Evolutionary conservation across 2,329 filamentous ascomycete genomes (phyloP), one percentile per base, ranked within the genome.

Genomic region (Rugonectria rugulosa): DNA sequence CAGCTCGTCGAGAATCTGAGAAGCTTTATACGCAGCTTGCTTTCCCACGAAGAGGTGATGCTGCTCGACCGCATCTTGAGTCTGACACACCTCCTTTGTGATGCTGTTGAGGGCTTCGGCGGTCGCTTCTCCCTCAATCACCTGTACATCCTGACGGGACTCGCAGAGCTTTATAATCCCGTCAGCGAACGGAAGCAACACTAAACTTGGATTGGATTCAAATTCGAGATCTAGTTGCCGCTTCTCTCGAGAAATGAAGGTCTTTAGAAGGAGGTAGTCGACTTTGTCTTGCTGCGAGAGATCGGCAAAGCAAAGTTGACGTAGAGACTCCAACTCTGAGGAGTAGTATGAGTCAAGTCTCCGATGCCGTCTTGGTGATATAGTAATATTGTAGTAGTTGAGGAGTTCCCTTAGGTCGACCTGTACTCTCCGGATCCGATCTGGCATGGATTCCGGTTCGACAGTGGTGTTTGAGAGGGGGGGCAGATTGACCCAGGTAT

Each of bases 181-280:
- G 2, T 64, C 38, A 0, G 76, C 74, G 59, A 83, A 83, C 0
- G 79, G 76, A 6, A 84, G 65, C 15, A 85, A 64, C 1, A 63
- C 66, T 8, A 70, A 61, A 73, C 36, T 73, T 72, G 8, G 69
- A 64, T 77, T 71, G 19, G 72, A 69, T 19, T 63, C 63, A 9
- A 55, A 63, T 17, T 80, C 76, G 0, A 80, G 72, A 6, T 75
- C 65, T 5, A 83, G 60, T 9, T 76, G 72, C 5, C 70, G 66
- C 15, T 63, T 60, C 5, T 70, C 68, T 24, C 75, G 72, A 10
- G 60, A 60, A 3, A 84, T 67, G 49, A 76, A 79, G 61, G 78
- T 82, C 32, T 77, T 73, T 5, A 85, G 68, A 0, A 85, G 75
- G 5, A 84, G 40, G 48, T 76, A 81, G 61, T 84, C 81, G 14